These are phyloP conservation scores for Rhizopus arrhizus DNA, from an alignment of 371 early-diverging fungal genomes.

Conservation along the genomic window DNA sequence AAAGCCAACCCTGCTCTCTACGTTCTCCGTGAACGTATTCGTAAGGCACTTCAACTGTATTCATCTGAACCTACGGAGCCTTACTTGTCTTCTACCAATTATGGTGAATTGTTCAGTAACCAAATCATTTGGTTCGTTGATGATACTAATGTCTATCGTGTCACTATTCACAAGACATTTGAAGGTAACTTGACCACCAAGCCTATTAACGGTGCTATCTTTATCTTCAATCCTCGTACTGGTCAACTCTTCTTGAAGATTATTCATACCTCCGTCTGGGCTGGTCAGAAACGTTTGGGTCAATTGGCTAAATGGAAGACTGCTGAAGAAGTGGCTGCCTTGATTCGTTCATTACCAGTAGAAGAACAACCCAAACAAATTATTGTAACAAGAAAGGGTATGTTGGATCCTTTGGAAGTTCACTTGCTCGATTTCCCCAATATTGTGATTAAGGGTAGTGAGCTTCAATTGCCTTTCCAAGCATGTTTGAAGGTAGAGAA, in stretches of 20 bases:
- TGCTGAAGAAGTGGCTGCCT: conserved; percentile 98
- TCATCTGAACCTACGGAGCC: conserved; percentile 99
- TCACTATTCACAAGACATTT: conserved; percentile 99
- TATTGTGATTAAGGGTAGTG: conserved; percentile 96
- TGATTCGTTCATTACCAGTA: conserved; percentile 96
- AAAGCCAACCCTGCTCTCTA: conserved; percentile 97
- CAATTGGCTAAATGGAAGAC: conserved; percentile 99
- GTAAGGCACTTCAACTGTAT: conserved; percentile 98
- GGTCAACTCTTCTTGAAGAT: conserved; percentile 99
- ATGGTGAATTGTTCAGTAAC: conserved; percentile 96
- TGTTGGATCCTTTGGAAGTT: conserved; percentile 98
- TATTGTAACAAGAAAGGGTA: conserved; percentile 98
- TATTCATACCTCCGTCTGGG: conserved; percentile 99
- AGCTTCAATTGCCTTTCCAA: conserved; percentile 96
- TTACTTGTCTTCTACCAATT: conserved; percentile 93
- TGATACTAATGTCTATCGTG: conserved; percentile 99
- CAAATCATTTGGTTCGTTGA: conserved; percentile 99
- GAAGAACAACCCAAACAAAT: conserved; percentile 99
- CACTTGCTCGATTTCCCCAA: conserved; percentile 95
- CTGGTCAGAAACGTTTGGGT: conserved; percentile 97
- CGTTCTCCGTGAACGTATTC: conserved; percentile 97
- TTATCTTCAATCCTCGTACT: conserved; percentile 98
- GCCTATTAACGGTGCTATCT: conserved; percentile 98
- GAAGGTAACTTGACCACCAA: conserved; percentile 98
- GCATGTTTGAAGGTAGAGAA: conserved; percentile 97